Evolutionary conservation across 1,139 yeast species (phyloP).

Genomic region (Suhomyces anneliseae): DNA sequence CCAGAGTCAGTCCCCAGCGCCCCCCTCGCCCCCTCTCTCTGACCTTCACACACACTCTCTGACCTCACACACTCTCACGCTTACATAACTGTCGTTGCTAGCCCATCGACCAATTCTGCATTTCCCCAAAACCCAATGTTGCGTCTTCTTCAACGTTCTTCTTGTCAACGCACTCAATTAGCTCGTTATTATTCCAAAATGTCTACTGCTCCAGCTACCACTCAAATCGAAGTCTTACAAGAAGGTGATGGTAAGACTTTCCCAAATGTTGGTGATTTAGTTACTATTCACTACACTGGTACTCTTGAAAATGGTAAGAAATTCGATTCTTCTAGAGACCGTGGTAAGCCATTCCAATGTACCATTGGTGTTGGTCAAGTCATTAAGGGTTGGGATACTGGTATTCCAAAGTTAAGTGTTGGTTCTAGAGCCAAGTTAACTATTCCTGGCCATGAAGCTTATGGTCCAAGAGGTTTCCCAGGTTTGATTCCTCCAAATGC

Average conservation of each 20-base stretch:
- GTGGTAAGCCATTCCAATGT: conserved; percentile 93
- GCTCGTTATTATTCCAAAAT: conserved; percentile 17
- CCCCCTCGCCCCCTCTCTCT: too few relatives aligned
- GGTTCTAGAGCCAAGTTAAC: conserved; percentile 92
- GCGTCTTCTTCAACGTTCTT: conserved; percentile 7
- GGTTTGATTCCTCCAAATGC: conserved; percentile 96
- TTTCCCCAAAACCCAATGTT: conserved; percentile 1
- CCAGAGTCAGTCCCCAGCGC: too few relatives aligned
- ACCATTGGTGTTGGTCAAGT: conserved; percentile 95
- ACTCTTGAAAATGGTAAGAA: conserved; percentile 91
- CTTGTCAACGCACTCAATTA: background rate
- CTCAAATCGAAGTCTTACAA: conserved; percentile 46
- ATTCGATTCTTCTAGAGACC: conserved; percentile 91
- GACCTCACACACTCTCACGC: too few relatives aligned
- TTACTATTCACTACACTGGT: conserved; percentile 94
- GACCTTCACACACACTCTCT: too few relatives aligned
- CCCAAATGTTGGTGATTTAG: conserved; percentile 84
- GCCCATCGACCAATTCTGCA: background rate
- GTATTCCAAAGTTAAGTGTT: conserved; percentile 83
- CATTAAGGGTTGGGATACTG: conserved; percentile 95
- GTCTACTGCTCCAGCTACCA: conserved; percentile 41
- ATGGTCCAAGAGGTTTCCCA: conserved; percentile 93
- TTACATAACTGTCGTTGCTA: background rate
- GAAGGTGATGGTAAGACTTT: conserved; percentile 81
- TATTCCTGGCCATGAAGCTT: conserved; percentile 91